phyloP scores from a whole-genome alignment of 2,329 filamentous ascomycete genomes.

The Microdochium trichocladiopsis region DNA sequence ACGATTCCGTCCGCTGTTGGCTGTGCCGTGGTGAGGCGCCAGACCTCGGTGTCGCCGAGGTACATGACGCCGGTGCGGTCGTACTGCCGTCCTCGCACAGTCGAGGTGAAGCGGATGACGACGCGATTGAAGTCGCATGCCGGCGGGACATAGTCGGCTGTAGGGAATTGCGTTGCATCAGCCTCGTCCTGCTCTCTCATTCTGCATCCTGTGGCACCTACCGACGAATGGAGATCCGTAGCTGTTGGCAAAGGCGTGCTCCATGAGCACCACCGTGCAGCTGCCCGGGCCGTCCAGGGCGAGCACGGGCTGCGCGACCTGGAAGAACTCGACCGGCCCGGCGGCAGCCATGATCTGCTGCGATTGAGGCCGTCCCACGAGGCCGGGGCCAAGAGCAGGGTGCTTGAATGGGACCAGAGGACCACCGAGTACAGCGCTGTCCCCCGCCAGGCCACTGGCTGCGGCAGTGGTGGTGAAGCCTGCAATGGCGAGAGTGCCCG shows the following conservation, averaged over 20 bases:
- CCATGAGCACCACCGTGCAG: slow-evolving; percentile 56
- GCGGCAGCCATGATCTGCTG: neutral
- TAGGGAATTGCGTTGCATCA: slow-evolving; percentile 2
- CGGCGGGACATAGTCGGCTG: slow-evolving; percentile 60
- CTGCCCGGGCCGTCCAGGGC: slow-evolving; percentile 30
- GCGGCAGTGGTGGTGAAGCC: neutral
- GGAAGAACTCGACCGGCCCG: slow-evolving; percentile 45
- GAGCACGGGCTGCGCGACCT: slow-evolving; percentile 61
- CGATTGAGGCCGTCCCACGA: neutral
- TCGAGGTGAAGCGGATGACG: slow-evolving; percentile 68
- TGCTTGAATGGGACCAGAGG: neutral
- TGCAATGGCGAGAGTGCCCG: neutral
- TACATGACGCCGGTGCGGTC: slow-evolving; percentile 73
- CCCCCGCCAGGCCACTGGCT: no score
- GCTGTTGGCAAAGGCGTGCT: slow-evolving; percentile 63
- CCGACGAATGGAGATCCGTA: slow-evolving; percentile 70
- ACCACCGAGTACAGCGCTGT: neutral
- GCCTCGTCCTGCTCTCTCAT: neutral
- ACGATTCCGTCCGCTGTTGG: slow-evolving; percentile 61
- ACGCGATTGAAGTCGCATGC: slow-evolving; percentile 66
- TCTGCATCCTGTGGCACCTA: slow-evolving; percentile 24
- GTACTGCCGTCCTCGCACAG: slow-evolving; percentile 64
- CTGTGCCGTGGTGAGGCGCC: slow-evolving; percentile 76
- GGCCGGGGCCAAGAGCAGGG: neutral
- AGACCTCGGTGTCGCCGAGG: slow-evolving; percentile 72